A percentile compares a stretch with the other conserved stretches of the same genome.
phyloP scores from a whole-genome alignment of 768 basidiomycete species.

The Hypholoma fasciculare region DNA sequence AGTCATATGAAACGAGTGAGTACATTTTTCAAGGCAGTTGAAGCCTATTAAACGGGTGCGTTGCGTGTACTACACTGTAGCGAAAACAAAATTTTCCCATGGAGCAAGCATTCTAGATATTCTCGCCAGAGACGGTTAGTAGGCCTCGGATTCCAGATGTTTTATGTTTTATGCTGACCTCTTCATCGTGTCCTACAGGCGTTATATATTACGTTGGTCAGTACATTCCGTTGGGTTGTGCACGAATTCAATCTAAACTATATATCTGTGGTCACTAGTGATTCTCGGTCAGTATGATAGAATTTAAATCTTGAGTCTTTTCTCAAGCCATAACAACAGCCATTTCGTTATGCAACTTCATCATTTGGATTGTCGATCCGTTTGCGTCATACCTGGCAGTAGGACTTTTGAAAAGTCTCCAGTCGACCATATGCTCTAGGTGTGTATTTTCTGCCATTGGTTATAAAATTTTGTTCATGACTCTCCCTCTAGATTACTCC shows the following conservation, averaged over 20 bases:
- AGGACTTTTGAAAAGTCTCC: slow-evolving; percentile 17
- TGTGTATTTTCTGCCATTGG: not conserved
- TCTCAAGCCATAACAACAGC: slow-evolving; percentile 2
- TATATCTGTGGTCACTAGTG: not conserved
- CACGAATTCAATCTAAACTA: too few relatives aligned
- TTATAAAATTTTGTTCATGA: not conserved
- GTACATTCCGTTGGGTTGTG: too few relatives aligned
- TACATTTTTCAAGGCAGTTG: not conserved
- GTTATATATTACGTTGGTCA: not conserved
- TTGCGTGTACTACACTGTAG: not conserved
- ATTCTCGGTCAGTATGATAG: not conserved
- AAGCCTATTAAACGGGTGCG: not conserved
- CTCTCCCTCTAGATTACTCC: not conserved
- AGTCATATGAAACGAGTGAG: not conserved
- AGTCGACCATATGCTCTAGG: slow-evolving; percentile 21
- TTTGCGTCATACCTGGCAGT: slow-evolving; percentile 16
- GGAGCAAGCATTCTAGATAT: not conserved
- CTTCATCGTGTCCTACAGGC: not conserved
- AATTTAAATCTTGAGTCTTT: not conserved
- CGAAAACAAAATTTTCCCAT: not conserved
- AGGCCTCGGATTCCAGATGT: not conserved
- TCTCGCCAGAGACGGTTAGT: not conserved
- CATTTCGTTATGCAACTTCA: slow-evolving; percentile 18
- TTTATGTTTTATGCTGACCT: not conserved
- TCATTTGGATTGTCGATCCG: slow-evolving; percentile 17